Evolutionary conservation across 2,329 filamentous ascomycete species (phyloP).

Genomic region (Didymella glomerata): DNA sequence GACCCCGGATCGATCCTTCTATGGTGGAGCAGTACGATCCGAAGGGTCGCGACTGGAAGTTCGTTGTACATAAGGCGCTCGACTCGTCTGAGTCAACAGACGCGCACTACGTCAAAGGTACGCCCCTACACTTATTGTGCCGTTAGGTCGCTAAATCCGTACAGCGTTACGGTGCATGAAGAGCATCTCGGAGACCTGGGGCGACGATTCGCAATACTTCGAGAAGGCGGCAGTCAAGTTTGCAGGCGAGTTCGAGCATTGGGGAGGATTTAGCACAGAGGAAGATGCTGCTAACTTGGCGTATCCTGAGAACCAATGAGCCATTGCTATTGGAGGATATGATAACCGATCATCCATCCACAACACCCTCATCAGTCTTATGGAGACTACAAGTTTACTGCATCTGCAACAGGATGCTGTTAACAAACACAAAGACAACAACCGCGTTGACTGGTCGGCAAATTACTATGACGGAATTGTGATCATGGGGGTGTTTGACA

Average conservation of each 20-base stretch:
- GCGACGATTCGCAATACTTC: slow-evolving; percentile 71
- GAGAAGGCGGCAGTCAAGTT: slow-evolving; percentile 75
- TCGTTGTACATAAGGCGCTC: slow-evolving; percentile 75
- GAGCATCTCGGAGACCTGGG: slow-evolving; percentile 78
- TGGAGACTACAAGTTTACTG: background rate
- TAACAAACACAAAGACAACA: background rate
- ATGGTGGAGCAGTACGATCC: slow-evolving; percentile 66
- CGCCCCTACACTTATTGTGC: background rate
- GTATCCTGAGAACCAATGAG: slow-evolving; percentile 35
- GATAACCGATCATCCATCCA: background rate
- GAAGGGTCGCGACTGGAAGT: slow-evolving; percentile 76
- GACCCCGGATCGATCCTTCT: slow-evolving; percentile 75
- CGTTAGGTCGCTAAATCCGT: slow-evolving; percentile 6
- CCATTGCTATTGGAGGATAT: background rate
- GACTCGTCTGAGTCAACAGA: slow-evolving; percentile 74
- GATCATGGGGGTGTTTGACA: background rate
- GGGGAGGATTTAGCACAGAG: slow-evolving; percentile 61
- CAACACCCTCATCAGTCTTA: background rate
- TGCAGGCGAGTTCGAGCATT: slow-evolving; percentile 75
- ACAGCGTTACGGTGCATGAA: slow-evolving; percentile 75
- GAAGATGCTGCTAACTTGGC: slow-evolving; percentile 36
- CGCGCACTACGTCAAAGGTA: slow-evolving; percentile 85
- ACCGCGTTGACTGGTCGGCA: slow-evolving; percentile 5
- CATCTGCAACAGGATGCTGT: background rate
- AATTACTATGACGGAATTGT: slow-evolving; percentile 14